phyloP scores from a whole-genome alignment of 2,329 filamentous ascomycete species.

The Microcyclosporella mali region DNA sequence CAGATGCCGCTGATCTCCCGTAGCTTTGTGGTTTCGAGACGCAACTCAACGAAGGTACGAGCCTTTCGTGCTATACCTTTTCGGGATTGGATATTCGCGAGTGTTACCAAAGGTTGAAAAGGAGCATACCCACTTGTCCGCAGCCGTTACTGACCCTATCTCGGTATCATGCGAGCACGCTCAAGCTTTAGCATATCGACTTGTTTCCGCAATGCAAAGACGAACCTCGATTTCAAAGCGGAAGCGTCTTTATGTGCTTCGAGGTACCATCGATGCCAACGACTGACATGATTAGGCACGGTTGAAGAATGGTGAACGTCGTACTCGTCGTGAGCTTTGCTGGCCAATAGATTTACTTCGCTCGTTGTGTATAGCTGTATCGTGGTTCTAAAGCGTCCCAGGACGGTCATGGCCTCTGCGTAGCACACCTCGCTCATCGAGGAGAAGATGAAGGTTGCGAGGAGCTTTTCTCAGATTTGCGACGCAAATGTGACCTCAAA shows the following conservation, averaged over 20 bases:
- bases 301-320: too few relatives aligned
- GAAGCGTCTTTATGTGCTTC: too few relatives aligned
- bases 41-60: conserved; percentile 54
- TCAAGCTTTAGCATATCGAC: conserved; percentile 58
- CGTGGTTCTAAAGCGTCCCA: conserved; percentile 47
- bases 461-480: conserved; percentile 12
- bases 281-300: too few relatives aligned
- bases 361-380: conserved; percentile 25
- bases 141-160: too few relatives aligned
- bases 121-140: too few relatives aligned
- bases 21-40: conserved; percentile 65
- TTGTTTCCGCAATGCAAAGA: too few relatives aligned
- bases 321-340: too few relatives aligned
- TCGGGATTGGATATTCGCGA: conserved; percentile 50
- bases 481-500: conserved; percentile 12
- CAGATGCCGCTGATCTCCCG: conserved; percentile 54
- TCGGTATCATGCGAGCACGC: conserved; percentile 55
- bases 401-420: conserved; percentile 43
- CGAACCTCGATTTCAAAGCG: too few relatives aligned
- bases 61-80: conserved; percentile 57
- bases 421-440: conserved; percentile 27
- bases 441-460: conserved; percentile 10
- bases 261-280: too few relatives aligned
- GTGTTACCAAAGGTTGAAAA: too few relatives aligned
- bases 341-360: too few relatives aligned